phyloP scores from a whole-genome alignment of 2,329 filamentous ascomycete genomes.

The Epichloe elymi region DNA sequence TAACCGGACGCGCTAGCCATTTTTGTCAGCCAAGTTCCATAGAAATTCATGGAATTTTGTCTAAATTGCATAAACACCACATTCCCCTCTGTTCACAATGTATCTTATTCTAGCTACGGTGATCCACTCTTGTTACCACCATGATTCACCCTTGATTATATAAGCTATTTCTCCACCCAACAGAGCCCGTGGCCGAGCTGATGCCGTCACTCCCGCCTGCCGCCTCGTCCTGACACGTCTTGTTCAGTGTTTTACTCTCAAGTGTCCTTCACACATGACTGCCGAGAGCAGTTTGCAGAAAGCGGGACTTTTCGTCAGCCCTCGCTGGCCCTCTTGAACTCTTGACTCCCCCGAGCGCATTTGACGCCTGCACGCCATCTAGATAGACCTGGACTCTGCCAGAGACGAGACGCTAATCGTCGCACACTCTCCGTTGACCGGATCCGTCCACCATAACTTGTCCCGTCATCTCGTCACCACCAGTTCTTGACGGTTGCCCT shows the following conservation, averaged over 20 bases:
- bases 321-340: background rate
- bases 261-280: background rate
- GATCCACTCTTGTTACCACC: too few relatives aligned
- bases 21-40: too few relatives aligned
- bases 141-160: too few relatives aligned
- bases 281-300: background rate
- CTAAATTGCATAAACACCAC: too few relatives aligned
- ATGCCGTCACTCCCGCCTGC: conserved; percentile 9
- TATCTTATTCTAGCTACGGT: too few relatives aligned
- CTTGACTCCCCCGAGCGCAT: background rate
- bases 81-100: too few relatives aligned
- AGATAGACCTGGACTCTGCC: too few relatives aligned
- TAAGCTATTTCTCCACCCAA: too few relatives aligned
- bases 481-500: background rate
- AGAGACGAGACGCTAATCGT: background rate
- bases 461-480: background rate
- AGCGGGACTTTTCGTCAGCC: background rate
- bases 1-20: too few relatives aligned
- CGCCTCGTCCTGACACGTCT: background rate
- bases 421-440: background rate
- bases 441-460: background rate
- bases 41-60: too few relatives aligned
- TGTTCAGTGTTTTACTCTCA: background rate
- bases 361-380: too few relatives aligned
- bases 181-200: conserved; percentile 8